Evolutionary conservation across 2,329 filamentous ascomycete genomes (phyloP), one percentile per base, ranked within the genome.

Genomic region (Bisporella sp.): DNA sequence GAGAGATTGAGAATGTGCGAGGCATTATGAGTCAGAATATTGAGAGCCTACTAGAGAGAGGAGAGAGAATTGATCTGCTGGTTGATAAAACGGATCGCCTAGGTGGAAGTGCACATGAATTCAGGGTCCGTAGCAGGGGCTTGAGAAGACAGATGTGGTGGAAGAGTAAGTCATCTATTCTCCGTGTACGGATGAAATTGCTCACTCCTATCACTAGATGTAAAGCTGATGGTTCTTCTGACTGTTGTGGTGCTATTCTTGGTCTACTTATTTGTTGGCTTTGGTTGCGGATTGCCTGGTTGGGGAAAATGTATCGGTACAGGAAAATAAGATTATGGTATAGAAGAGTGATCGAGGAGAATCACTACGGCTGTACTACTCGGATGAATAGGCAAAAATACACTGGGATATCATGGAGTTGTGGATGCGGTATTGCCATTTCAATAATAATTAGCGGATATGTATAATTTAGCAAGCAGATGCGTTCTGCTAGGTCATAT

Each of bases 11-110:
- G 58, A 91, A 89, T 63, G 90, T 95, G 47, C 75, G 87, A 50
- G 88, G 90, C 56, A 95, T 96, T 67, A 96, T 96, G 91, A 95
- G 89, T 50, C 84, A 90, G 73, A 96, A 96, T 66, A 96, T 96
- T 58, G 91, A 96, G 75, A 80, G 87, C 47, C 77, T 96, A 56
- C 73, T 96, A 40, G 89, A 96, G 76, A 76, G 91, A 33, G 91
- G 93, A 37, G 93, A 99, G 77, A 77, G 92, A 57, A 92, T 99
- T 64, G 90, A 96, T 71, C 69, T 96, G 59, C 73, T 99, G 43
- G 91, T 99, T 28, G 91, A 97, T 68, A 96, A 99, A 81, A 99
- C 95, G 45, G 92, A 96, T 66, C 77, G 90, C 41, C 70, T 99
- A 39, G 93, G 92, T 11, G 89, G 88, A 31, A 93, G 83, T 67